Conservation (phyloP, 2,329 filamentous ascomycete species). For the Phyllosticta capitalensis region DNA sequence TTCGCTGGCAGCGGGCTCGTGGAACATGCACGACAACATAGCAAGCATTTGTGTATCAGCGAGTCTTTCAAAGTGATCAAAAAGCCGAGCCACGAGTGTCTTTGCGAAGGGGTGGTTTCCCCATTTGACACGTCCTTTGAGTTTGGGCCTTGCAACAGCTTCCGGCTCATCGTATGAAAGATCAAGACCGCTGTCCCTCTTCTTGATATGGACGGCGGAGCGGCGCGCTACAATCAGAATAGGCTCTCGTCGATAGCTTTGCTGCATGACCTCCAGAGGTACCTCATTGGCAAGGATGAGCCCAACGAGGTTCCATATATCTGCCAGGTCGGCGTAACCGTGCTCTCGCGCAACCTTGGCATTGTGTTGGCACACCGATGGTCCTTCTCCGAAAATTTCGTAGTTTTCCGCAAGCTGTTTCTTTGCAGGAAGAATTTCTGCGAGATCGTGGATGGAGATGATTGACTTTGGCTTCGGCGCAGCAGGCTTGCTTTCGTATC, state of each 20-base stretch:
- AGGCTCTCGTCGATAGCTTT: slow-evolving; percentile 46
- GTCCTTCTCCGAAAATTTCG: slow-evolving; percentile 70
- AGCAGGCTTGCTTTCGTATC: slow-evolving; percentile 13
- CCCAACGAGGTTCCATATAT: slow-evolving; percentile 75
- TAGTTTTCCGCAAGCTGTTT: slow-evolving; percentile 69
- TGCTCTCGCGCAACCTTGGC: slow-evolving; percentile 64
- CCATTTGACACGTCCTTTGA: slow-evolving; percentile 44
- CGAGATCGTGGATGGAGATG: slow-evolving; percentile 63
- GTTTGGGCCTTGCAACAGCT: slow-evolving; percentile 27
- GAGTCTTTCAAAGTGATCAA: slow-evolving; percentile 49
- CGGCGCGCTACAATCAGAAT: slow-evolving; percentile 61
- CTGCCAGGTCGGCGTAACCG: slow-evolving; percentile 61
- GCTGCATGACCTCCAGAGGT: slow-evolving; percentile 55
- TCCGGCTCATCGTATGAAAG: slow-evolving; percentile 37
- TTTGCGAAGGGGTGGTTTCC: slow-evolving; percentile 45
- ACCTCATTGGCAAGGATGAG: slow-evolving; percentile 70
- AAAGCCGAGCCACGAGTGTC: slow-evolving; percentile 49
- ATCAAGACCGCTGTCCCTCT: slow-evolving; percentile 41
- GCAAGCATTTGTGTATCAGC: slow-evolving; percentile 58
- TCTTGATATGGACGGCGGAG: slow-evolving; percentile 42
- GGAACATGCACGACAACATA: slow-evolving; percentile 53
- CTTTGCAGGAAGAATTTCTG: slow-evolving; percentile 67
- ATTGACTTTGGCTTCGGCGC: slow-evolving; percentile 52
- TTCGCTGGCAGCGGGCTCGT: slow-evolving; percentile 37
- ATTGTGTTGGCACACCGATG: slow-evolving; percentile 78